These are phyloP conservation scores for Leccinum truebloodii DNA, from an alignment of 768 basidiomycete genomes.

Conservation along the genomic window DNA sequence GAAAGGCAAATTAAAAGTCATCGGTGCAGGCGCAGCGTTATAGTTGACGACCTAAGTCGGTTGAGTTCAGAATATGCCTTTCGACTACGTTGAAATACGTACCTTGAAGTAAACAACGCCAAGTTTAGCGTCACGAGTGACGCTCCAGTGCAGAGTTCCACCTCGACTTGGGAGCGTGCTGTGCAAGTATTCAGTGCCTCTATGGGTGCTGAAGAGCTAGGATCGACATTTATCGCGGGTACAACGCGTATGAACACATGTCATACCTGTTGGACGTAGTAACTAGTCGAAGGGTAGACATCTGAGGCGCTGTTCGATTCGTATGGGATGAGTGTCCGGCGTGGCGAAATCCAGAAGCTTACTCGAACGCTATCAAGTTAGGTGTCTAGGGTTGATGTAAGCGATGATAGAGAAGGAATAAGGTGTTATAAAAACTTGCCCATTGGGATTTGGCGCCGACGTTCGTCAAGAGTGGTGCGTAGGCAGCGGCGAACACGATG, in stretches of 20 bases:
- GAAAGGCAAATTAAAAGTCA: conserved; percentile 61
- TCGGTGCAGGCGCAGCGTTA: conserved; percentile 36
- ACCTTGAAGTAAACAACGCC: conserved; percentile 60
- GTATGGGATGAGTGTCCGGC: neutral
- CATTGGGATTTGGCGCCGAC: conserved; percentile 52
- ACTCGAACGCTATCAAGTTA: conserved; percentile 64
- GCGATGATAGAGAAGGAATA: neutral
- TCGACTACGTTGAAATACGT: neutral
- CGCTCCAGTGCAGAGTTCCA: conserved; percentile 65
- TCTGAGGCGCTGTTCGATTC: conserved; percentile 42
- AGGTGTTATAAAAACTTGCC: conserved; percentile 38
- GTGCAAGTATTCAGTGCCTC: conserved; percentile 62
- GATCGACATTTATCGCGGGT: neutral
- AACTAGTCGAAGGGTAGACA: conserved; percentile 61
- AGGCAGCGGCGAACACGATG: conserved; percentile 62
- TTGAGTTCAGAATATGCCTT: neutral
- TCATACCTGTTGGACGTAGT: conserved; percentile 58
- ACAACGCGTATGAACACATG: neutral
- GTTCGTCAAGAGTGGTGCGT: conserved; percentile 60
- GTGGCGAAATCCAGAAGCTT: conserved; percentile 19
- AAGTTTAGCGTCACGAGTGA: conserved; percentile 35
- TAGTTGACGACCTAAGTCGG: conserved; percentile 54
- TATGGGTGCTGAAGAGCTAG: conserved; percentile 65
- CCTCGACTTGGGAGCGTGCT: conserved; percentile 52
- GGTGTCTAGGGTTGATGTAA: conserved; percentile 40